Evolutionary conservation across 2,329 filamentous ascomycete genomes (phyloP).

Genomic region (Ophiocordyceps camponoti-floridani): DNA sequence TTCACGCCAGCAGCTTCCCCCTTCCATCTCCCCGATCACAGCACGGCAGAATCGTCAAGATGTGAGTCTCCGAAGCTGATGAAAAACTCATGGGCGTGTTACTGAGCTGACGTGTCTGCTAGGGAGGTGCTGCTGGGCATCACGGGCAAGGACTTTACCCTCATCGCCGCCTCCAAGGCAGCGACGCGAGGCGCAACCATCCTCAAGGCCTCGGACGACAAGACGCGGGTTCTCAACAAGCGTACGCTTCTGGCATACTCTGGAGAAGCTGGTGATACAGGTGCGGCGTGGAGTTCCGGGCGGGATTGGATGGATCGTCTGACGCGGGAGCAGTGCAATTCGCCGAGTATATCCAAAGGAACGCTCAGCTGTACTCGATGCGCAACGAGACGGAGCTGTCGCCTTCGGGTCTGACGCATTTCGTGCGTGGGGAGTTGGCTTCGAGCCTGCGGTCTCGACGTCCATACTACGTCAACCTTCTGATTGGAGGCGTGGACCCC

Average conservation of each 20-base stretch:
- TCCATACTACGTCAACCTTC: conserved; percentile 91
- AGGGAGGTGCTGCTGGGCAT: conserved; percentile 98
- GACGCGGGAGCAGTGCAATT: conserved; percentile 63
- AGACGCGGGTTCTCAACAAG: conserved; percentile 83
- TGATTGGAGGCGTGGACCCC: conserved; percentile 84
- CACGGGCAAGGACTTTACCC: conserved; percentile 97
- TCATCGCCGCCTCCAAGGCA: conserved; percentile 94
- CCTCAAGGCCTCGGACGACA: conserved; percentile 90
- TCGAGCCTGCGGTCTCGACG: conserved; percentile 78
- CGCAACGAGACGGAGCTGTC: conserved; percentile 88
- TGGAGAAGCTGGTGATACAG: conserved; percentile 89
- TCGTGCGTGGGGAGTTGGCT: conserved; percentile 86
- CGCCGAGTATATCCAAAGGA: conserved; percentile 97
- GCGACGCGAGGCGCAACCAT: conserved; percentile 95
- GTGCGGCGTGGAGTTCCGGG: conserved; percentile 25
- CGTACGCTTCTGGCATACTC: conserved; percentile 90
- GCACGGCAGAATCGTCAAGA: not conserved
- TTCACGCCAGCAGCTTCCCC: not conserved
- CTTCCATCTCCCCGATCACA: not conserved
- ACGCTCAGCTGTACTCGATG: conserved; percentile 96
- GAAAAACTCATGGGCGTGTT: too few relatives aligned
- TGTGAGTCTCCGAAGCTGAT: conserved; percentile 1
- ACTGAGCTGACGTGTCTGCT: conserved; percentile 1
- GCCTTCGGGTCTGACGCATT: conserved; percentile 75
- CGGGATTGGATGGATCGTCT: conserved; percentile 3